A percentile compares a stretch with the other conserved stretches of the same genome.
Evolutionary conservation across 768 basidiomycete genomes (phyloP).

Genomic region (Heimioporus sp.): DNA sequence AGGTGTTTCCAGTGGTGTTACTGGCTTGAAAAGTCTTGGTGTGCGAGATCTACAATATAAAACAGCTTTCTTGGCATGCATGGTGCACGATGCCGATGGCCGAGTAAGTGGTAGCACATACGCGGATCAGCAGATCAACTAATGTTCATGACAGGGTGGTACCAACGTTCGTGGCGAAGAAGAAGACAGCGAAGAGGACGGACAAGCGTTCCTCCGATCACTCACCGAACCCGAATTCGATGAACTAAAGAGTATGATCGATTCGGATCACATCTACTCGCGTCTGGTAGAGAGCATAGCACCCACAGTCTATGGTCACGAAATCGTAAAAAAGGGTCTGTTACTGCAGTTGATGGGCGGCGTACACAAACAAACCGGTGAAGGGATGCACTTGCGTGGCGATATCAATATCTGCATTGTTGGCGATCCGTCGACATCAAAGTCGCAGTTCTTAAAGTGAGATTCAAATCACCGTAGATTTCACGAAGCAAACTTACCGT

Average conservation of each 20-base stretch:
- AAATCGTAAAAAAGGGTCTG: constrained; percentile 98
- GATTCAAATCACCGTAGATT: constrained; percentile 24
- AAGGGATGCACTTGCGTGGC: constrained; percentile 97
- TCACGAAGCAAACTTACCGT: background rate
- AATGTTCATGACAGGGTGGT: constrained; percentile 50
- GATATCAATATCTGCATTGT: constrained; percentile 99
- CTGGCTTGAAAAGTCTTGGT: constrained; percentile 90
- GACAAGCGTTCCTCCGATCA: constrained; percentile 82
- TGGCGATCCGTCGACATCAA: constrained; percentile 96
- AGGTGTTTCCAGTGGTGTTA: constrained; percentile 78
- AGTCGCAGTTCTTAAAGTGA: constrained; percentile 97
- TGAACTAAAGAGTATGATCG: constrained; percentile 91
- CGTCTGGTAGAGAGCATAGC: constrained; percentile 93
- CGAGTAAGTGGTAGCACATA: constrained; percentile 53
- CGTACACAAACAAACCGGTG: constrained; percentile 93
- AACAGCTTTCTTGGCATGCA: constrained; percentile 97
- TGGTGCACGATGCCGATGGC: constrained; percentile 91
- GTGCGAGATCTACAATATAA: constrained; percentile 97
- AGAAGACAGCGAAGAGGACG: constrained; percentile 72
- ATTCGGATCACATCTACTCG: constrained; percentile 92
- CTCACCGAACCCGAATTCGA: constrained; percentile 94
- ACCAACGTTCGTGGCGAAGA: constrained; percentile 91
- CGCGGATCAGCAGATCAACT: background rate
- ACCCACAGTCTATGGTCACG: constrained; percentile 97
- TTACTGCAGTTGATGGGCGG: constrained; percentile 97